Evolutionary conservation across 192 early-diverging fungal species (phyloP).

Genomic region (Chytriomyces hyalinus): DNA sequence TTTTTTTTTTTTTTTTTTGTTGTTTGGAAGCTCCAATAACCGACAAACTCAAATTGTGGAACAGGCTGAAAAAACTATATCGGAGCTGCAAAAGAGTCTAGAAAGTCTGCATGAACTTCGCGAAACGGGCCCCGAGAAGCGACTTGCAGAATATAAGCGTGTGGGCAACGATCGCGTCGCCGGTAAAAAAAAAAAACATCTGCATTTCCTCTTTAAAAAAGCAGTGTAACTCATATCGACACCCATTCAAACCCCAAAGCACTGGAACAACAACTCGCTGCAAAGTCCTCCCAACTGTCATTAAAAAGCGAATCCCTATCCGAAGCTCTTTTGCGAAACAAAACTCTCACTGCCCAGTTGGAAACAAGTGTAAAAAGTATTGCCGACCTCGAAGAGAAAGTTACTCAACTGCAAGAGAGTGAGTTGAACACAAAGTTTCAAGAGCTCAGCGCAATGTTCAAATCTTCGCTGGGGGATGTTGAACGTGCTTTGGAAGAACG

Average conservation of each 20-base stretch:
- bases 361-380: neutral
- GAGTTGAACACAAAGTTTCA: neutral
- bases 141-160: conserved; percentile 3
- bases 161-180: neutral
- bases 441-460: neutral
- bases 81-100: neutral
- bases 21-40: neutral
- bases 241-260: neutral
- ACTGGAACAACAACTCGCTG: conserved; percentile 4
- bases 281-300: too few relatives aligned
- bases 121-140: conserved; percentile 11
- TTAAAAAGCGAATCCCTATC: too few relatives aligned
- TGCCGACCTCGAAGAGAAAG: neutral
- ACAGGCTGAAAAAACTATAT: conserved; percentile 10
- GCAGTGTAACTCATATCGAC: too few relatives aligned
- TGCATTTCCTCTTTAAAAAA: neutral
- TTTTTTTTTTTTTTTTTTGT: neutral
- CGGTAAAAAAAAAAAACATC: neutral
- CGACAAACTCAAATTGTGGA: neutral
- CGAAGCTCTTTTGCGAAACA: too few relatives aligned
- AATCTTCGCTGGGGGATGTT: neutral
- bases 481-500: neutral
- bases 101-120: neutral
- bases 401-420: neutral
- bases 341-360: too few relatives aligned